A percentile compares a stretch with the other conserved stretches of the same genome.
Conservation (phyloP, 345 rosid genomes). For the Hibiscus syriacus region DNA sequence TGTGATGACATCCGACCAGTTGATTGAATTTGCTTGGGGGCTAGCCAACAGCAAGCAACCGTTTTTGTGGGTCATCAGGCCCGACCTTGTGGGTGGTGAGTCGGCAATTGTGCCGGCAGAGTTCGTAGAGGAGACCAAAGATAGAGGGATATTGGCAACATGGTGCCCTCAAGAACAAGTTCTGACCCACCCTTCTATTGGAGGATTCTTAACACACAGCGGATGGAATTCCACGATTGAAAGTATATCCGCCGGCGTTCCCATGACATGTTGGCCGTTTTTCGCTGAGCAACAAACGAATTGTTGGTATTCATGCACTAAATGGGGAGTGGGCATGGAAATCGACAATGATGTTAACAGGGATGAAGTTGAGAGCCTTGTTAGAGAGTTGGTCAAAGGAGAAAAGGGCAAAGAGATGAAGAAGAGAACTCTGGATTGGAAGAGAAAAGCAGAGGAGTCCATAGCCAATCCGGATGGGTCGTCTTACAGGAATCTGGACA, state of each 20-base stretch:
- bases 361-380: conserved; percentile 35
- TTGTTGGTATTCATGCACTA: conserved; percentile 31
- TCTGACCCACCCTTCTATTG: conserved; percentile 38
- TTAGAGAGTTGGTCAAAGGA: conserved; percentile 49
- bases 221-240: conserved; percentile 68
- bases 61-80: conserved; percentile 56
- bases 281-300: conserved; percentile 60
- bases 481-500: conserved; percentile 26
- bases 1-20: conserved; percentile 31
- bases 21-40: conserved; percentile 63
- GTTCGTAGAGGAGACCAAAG: conserved; percentile 27
- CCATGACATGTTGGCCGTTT: conserved; percentile 60
- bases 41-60: conserved; percentile 42
- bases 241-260: conserved; percentile 37
- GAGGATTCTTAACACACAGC: conserved; percentile 50
- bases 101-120: conserved; percentile 32
- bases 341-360: conserved; percentile 46
- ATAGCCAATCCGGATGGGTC: conserved; percentile 21
- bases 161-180: conserved; percentile 63
- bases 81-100: conserved; percentile 44
- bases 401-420: conserved; percentile 47
- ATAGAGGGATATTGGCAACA: conserved; percentile 28
- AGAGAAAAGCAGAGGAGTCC: conserved; percentile 23
- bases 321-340: conserved; percentile 67
- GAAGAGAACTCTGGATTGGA: conserved; percentile 38